Evolutionary conservation across 192 early-diverging fungal genomes (phyloP), one percentile per base, ranked within the genome.

Genomic region (Jimgerdemannia lactiflua): DNA sequence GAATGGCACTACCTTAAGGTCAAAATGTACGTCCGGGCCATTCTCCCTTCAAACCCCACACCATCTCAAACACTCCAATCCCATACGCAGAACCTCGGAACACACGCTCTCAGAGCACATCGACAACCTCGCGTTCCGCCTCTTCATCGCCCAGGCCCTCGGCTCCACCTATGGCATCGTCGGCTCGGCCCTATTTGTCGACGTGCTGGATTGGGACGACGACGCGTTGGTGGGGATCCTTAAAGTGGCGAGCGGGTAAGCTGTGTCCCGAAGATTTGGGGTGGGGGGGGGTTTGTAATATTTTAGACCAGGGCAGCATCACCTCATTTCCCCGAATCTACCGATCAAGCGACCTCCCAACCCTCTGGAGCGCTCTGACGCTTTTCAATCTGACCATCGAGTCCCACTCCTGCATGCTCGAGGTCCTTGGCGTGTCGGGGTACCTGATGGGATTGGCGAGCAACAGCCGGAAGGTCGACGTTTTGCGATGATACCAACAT

Each of bases 181-280:
- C 14, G 81, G 81, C n/a, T 49, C 74, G 6, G 49, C 73, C n/a
- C 39, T 68, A 14, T 63, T 70, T 40, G 59, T 83, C 0, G 78
- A 77, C 9, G 64, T 83, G 11, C 70, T 83, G 6, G 75, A 83
- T 29, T 83, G 81, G 81, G 66, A 83, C 39, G 69, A 76, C 20
- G 41, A 68, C 11, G 44, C 69, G 9, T 70, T 74, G 20, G 44
- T 19, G 7, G 81, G 78, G 3, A 77, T 83, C 64, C 69, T 83
- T 19, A 77, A 79, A 67, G 70, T 79, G 2, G 70, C 67, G 20
- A 73, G 74, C 68, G 76, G 75, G 81, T 79, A 74, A 75, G 59
- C 9, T 41, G 11, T 43, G 29, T 29, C 1, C 29, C 29, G 29
- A 29, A 29, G 29, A 44, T 72, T 20, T 40, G 39, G 17, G 3